Evolutionary conservation across 2,329 filamentous ascomycete genomes (phyloP).

Genomic region (Calonectria hongkongensis): DNA sequence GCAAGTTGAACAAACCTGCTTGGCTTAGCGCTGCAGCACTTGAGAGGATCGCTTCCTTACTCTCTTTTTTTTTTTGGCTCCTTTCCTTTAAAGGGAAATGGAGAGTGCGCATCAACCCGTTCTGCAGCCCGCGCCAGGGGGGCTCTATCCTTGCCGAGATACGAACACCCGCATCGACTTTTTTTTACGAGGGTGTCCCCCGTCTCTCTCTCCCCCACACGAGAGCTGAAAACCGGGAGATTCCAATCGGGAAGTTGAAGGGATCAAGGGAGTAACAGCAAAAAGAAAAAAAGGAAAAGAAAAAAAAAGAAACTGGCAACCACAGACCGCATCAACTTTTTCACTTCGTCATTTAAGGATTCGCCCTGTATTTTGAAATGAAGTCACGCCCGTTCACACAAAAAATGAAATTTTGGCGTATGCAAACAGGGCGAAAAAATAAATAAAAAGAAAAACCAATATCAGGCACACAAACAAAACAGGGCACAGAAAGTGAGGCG

Average conservation of each 20-base stretch:
- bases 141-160: conserved; percentile 28
- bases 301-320: conserved; percentile 7
- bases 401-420: conserved; percentile 1
- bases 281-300: neutral
- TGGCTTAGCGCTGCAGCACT: conserved; percentile 19
- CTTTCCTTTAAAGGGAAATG: neutral
- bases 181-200: neutral
- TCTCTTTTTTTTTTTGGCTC: neutral
- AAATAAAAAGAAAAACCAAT: neutral
- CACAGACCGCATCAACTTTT: conserved; percentile 14
- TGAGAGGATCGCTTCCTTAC: neutral
- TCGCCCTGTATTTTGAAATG: neutral
- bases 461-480: neutral
- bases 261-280: conserved; percentile 13
- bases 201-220: conserved; percentile 14
- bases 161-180: conserved; percentile 38
- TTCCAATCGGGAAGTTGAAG: conserved; percentile 23
- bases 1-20: conserved; percentile 17
- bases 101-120: conserved; percentile 29
- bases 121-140: conserved; percentile 12
- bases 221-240: conserved; percentile 34
- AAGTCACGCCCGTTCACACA: neutral
- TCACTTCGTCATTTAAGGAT: neutral
- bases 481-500: neutral
- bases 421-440: conserved; percentile 16